These are phyloP conservation scores for Gremmenia infestans DNA, from an alignment of 2,329 filamentous ascomycete species.

Conservation along the genomic window DNA sequence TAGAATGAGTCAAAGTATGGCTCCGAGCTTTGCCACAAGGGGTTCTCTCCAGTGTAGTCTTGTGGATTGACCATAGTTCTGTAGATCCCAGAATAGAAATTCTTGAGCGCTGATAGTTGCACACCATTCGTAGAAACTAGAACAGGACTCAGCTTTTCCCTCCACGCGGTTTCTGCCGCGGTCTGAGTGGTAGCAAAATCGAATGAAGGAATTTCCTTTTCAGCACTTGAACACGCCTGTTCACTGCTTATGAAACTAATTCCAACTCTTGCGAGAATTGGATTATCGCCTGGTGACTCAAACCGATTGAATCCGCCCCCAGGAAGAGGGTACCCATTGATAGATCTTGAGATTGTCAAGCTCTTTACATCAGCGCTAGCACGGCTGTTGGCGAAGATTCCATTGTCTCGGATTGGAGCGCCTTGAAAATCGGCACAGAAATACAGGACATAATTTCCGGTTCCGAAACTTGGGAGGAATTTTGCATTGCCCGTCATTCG, in stretches of 20 bases:
- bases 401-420: slow-evolving; percentile 50
- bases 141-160: slow-evolving; percentile 54
- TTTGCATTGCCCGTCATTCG: slow-evolving; percentile 56
- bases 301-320: slow-evolving; percentile 61
- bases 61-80: slow-evolving; percentile 65
- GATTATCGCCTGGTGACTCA: slow-evolving; percentile 36
- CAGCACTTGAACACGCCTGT: slow-evolving; percentile 63
- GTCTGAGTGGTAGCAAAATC: slow-evolving; percentile 52
- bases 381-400: slow-evolving; percentile 54
- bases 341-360: slow-evolving; percentile 44
- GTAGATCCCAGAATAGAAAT: slow-evolving; percentile 67
- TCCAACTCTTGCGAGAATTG: slow-evolving; percentile 58
- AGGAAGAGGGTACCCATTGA: slow-evolving; percentile 50
- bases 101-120: slow-evolving; percentile 46
- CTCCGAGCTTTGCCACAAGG: slow-evolving; percentile 58
- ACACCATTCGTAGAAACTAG: slow-evolving; percentile 47
- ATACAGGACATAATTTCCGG: slow-evolving; percentile 52
- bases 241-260: slow-evolving; percentile 63
- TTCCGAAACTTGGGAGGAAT: slow-evolving; percentile 61
- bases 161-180: slow-evolving; percentile 55
- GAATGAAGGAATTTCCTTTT: slow-evolving; percentile 62
- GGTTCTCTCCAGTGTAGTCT: slow-evolving; percentile 70
- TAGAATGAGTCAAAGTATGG: slow-evolving; percentile 69
- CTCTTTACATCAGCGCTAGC: slow-evolving; percentile 43
- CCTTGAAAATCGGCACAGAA: slow-evolving; percentile 66